A percentile compares a stretch with the other conserved stretches of the same genome.
Evolutionary conservation across 2,329 filamentous ascomycete species (phyloP).

Genomic region (Ophiognomonia clavigignenti-juglandacearum): DNA sequence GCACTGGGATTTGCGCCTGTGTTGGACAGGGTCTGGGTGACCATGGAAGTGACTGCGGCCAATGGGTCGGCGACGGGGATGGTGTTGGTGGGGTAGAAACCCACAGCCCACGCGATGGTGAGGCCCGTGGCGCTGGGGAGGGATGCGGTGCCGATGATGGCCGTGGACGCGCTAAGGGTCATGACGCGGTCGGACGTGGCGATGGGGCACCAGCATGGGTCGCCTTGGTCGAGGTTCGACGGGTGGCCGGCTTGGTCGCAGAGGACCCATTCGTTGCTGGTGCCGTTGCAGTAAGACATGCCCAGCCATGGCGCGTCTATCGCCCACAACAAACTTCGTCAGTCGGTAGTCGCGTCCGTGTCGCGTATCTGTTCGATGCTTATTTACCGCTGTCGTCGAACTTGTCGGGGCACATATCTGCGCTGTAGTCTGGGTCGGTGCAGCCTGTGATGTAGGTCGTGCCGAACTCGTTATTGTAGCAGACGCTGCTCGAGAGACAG

Average conservation of each 20-base stretch:
- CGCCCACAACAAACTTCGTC: neutral
- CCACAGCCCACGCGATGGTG: slow-evolving; percentile 20
- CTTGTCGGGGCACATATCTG: slow-evolving; percentile 30
- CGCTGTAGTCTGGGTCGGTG: slow-evolving; percentile 27
- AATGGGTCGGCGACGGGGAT: slow-evolving; percentile 1
- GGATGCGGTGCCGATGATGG: slow-evolving; percentile 23
- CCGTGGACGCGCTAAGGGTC: slow-evolving; percentile 19
- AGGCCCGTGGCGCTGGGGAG: slow-evolving; percentile 23
- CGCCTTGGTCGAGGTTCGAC: slow-evolving; percentile 19
- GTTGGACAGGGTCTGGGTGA: neutral
- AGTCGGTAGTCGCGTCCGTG: neutral
- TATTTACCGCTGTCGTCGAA: slow-evolving; percentile 13
- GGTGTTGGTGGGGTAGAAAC: slow-evolving; percentile 13
- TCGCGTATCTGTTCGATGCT: no score
- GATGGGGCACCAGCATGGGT: slow-evolving; percentile 26
- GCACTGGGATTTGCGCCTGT: neutral
- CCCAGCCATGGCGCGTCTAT: slow-evolving; percentile 25
- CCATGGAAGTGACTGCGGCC: neutral
- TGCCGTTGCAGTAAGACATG: slow-evolving; percentile 30
- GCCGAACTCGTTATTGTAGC: slow-evolving; percentile 16
- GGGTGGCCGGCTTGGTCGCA: slow-evolving; percentile 24
- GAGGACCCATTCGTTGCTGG: slow-evolving; percentile 26
- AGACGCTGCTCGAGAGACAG: slow-evolving; percentile 26
- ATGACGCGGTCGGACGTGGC: slow-evolving; percentile 22
- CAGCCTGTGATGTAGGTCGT: slow-evolving; percentile 34